phyloP scores from a whole-genome alignment of 2,329 filamentous ascomycete species.

The Ampelomyces quisqualis region DNA sequence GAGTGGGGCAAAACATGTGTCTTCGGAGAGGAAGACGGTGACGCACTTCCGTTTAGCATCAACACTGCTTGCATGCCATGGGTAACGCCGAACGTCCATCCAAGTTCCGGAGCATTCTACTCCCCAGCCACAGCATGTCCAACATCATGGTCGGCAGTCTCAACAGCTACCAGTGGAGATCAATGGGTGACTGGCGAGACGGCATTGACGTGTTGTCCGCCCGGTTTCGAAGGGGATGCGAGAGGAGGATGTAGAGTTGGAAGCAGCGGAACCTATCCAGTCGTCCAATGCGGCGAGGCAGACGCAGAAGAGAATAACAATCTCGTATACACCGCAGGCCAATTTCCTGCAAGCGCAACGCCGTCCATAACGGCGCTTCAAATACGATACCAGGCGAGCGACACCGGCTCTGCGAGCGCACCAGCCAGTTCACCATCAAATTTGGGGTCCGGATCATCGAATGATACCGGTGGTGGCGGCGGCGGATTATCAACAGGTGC shows the following conservation, averaged over 20 bases:
- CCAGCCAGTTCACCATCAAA: conserved; percentile 1
- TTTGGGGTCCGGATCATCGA: background rate
- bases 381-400: conserved; percentile 17
- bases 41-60: conserved; percentile 72
- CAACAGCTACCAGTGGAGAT: conserved; percentile 16
- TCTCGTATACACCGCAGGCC: conserved; percentile 10
- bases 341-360: conserved; percentile 14
- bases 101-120: conserved; percentile 18
- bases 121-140: conserved; percentile 29
- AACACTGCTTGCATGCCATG: conserved; percentile 52
- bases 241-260: conserved; percentile 15
- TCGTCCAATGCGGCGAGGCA: conserved; percentile 23
- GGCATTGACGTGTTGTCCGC: conserved; percentile 27
- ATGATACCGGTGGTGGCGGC: conserved; percentile 10
- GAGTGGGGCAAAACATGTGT: conserved; percentile 81
- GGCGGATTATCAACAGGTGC: conserved; percentile 59
- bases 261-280: conserved; percentile 10
- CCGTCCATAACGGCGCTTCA: conserved; percentile 17
- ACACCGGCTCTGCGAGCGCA: conserved; percentile 7
- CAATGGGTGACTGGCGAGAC: conserved; percentile 23
- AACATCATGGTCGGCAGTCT: conserved; percentile 19
- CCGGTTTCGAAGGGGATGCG: conserved; percentile 18
- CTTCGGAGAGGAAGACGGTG: conserved; percentile 75
- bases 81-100: conserved; percentile 15
- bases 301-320: conserved; percentile 25